Base-by-base conservation (phyloP, 169 alveolate genomes). In the Eimeria necatrix region DNA sequence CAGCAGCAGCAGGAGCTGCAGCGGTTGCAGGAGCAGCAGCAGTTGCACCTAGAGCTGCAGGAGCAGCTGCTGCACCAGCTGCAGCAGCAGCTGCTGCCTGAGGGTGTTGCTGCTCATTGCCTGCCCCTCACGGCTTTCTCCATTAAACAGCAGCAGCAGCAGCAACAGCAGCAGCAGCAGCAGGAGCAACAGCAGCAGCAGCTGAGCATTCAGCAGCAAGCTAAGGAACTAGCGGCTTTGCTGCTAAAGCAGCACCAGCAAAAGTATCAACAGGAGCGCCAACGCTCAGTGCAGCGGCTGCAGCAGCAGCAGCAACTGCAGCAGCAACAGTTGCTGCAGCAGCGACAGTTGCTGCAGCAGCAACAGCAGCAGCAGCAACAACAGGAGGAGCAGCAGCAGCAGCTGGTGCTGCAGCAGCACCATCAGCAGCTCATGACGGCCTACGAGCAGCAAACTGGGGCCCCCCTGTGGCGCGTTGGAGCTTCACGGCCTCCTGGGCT, bases 21-120 rank as follows among this genome's bases (percentile, higher is more conserved):
- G 76, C 76, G 8, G 76, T 64, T 64, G 76, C 76, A 64, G 76
- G 76, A 64, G 24, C 76, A 64, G 41, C 24, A 10, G 76, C 76
- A 14, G 76, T 24, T 5, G 76, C 76, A 64, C 9, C 76, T 64
- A 24, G 32, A 64, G 76, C 18, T 64, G 76, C 76, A 64, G 76
- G 32, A 14, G 76, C 64, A 53, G 7, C 18, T 64, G 76, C 76
- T 5, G 41, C 18, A 64, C 20, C 76, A 64, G 76, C 76, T 64
- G 76, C 76, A 64, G 76, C 18, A 14, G 76, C 76, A 64, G 76
- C 76, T 12, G 76, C 18, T 64, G 76, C 76, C 12, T 8, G 9
- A 64, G 32, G 41, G 20, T 5, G 76, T 24, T 9, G 76, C 18
- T 14, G 76, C 76, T 14, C 76, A n/a, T n/a, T 10, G 8, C 18